Base-by-base conservation (phyloP, 2,329 filamentous ascomycete genomes). In the Cordyceps tenuipes region DNA sequence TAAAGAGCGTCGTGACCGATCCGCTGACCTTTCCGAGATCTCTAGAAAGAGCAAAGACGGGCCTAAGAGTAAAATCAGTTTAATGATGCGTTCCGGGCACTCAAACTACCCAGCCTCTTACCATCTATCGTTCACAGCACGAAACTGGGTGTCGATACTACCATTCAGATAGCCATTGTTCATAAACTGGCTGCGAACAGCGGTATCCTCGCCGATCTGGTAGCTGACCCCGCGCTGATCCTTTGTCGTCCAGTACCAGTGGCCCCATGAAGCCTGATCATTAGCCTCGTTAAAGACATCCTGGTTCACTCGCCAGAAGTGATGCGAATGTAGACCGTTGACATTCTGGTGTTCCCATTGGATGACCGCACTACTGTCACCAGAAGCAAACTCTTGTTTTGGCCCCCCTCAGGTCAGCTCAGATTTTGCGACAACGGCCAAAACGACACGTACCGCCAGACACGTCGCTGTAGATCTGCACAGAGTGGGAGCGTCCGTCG, bases 261-360 rank as follows among this genome's bases (percentile, higher is more conserved):
- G 85, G 2, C 91, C 91, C 91, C 91, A 96, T 74, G 91, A 87
- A 0, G 89, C 82, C 64, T 87, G 85, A 67, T 95, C 87, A 46
- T 75, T 75, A 13, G 76, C 75, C 69, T 96, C 91, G 1, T 82
- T 81, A 59, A 94, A 87, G 19, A 85, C 74, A 53, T 82, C 73
- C 70, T 93, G 87, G 9, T 77, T 70, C 62, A 80, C 76, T 49
- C 83, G 79, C 64, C 78, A 79, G 61, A 90, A 82, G 53, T 80
- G 80, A 73, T 90, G 87, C 67, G 87, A 90, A 6, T 79, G 77
- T 43, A 90, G 74, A 3, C 75, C 77, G 31, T 78, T 73, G 12
- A 67, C 67, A 1, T 74, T 76, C 41, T 74, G 79, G 62, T 81
- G 82, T 51, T 84, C 79, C 88, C 88, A 91, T 65, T 85, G 71